Percentiles rank a stretch among this genome's conserved stretches.
Conservation (phyloP, 2,329 filamentous ascomycete species). For the Dryadomyces sulphureus region DNA sequence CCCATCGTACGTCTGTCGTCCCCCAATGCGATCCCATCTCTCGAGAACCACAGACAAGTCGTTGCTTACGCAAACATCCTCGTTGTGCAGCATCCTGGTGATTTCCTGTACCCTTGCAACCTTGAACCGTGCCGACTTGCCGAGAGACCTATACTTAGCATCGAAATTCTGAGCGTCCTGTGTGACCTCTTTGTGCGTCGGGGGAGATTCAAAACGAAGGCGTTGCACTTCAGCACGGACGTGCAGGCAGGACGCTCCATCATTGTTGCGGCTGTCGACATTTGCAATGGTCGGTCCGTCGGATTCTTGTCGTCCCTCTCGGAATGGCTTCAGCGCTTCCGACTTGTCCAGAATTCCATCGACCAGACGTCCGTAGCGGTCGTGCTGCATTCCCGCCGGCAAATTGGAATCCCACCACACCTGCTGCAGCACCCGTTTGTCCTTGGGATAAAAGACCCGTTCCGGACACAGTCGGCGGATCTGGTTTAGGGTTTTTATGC, state of each 20-base stretch:
- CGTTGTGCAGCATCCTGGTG: neutral
- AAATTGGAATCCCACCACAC: constrained; percentile 18
- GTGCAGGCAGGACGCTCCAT: neutral
- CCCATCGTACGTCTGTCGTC: neutral
- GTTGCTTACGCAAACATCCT: neutral
- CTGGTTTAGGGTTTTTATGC: constrained; percentile 6
- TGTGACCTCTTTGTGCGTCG: neutral
- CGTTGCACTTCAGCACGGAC: constrained; percentile 6
- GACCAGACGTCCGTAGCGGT: constrained; percentile 19
- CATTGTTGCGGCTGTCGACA: neutral
- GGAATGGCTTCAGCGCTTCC: constrained; percentile 10
- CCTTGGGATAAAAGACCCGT: constrained; percentile 22
- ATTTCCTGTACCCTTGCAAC: neutral
- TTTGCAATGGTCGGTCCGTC: neutral
- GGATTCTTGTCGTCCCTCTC: neutral
- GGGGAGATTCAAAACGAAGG: constrained; percentile 5
- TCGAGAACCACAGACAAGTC: neutral
- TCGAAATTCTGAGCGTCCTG: neutral
- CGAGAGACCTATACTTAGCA: constrained; percentile 3
- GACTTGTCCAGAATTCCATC: constrained; percentile 18
- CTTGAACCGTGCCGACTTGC: neutral
- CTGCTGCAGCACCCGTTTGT: constrained; percentile 19
- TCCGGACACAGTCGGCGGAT: constrained; percentile 17
- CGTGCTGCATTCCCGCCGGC: constrained; percentile 22
- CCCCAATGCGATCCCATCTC: constrained; percentile 4